phyloP scores from a whole-genome alignment of 1,139 yeast genomes.

The Komagataea norvegica region DNA sequence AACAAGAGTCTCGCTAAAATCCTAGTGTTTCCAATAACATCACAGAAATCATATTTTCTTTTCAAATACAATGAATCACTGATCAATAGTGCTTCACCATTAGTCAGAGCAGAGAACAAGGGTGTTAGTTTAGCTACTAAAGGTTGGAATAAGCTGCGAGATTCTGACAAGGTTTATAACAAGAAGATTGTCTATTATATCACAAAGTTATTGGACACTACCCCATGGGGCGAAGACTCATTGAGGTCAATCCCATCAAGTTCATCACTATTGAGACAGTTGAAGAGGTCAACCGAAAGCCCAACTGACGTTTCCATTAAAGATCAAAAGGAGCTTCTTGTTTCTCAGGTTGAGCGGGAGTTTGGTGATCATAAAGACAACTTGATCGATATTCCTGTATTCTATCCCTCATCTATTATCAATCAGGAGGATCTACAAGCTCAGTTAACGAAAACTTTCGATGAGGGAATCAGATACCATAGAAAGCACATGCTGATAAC shows the following conservation, averaged over 20 bases:
- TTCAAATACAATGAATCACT: constrained; percentile 48
- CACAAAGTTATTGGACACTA: constrained; percentile 37
- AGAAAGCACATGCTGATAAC: constrained; percentile 42
- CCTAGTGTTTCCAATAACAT: constrained; percentile 56
- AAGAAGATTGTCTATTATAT: constrained; percentile 38
- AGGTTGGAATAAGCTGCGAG: constrained; percentile 41
- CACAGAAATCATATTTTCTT: constrained; percentile 49
- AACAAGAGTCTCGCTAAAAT: constrained; percentile 18
- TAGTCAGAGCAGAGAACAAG: constrained; percentile 34
- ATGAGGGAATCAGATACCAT: constrained; percentile 39
- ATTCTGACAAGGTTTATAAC: constrained; percentile 39
- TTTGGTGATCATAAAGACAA: constrained; percentile 5
- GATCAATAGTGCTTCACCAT: constrained; percentile 28
- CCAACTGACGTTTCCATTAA: constrained; percentile 3
- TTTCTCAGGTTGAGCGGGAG: constrained; percentile 3
- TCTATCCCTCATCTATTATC: constrained; percentile 25
- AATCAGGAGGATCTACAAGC: constrained; percentile 21
- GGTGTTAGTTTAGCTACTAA: constrained; percentile 43
- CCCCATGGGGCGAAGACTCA: constrained; percentile 51
- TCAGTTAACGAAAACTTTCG: constrained; percentile 30
- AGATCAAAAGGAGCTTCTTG: constrained; percentile 5
- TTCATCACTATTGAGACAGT: constrained; percentile 23
- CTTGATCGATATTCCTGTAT: constrained; percentile 23
- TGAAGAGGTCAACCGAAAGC: constrained; percentile 9
- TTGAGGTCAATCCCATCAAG: constrained; percentile 46